Base-by-base conservation (phyloP, 2,329 filamentous ascomycete genomes). In the Tothia fuscella region DNA sequence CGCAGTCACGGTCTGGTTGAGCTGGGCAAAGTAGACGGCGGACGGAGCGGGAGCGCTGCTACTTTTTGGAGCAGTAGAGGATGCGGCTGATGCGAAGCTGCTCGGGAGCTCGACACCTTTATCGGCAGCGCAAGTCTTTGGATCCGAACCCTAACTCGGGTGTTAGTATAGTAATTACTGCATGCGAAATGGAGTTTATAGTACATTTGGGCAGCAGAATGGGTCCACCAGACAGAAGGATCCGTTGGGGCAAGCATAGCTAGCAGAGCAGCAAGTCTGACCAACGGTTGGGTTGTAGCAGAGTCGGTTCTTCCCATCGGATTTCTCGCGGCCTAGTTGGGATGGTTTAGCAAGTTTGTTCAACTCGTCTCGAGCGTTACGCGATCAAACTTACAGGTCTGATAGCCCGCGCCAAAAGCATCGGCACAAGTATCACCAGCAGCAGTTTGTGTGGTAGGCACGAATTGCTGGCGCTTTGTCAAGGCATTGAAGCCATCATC, bases 201-300 rank as follows among this genome's bases (percentile, higher is more conserved):
- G 17, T 42, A 45, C 43, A n/a, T 38, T 41, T 17, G 44, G 44
- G 24, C 44, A 46, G 44, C 44, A 46, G 14, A 26, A 34, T 16
- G n/a, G 21, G 9, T 24, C 21, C 14, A 20, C 26, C 16, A 44
- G 28, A 22, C 44, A 46, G 42, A 33, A 44, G 20, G 41, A 39
- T 25, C 37, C 41, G 10, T 44, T 14, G 3, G 44, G 44, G 31
- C 44, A 46, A 17, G 34, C 41, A 41, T 44, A 46, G 16, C 19
- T 21, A 17, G 21, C 26, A 22, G 22, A 25, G 44, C 46, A 47
- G 33, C 46, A 47, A 10, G 38, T 46, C 40, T 47, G 38, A 17
- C 46, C 46, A 7, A 35, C 19, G 35, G 17, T 35, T 13, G 46
- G 46, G 44, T 47, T 41, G 39, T 43, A 46, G 46, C 46, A 47